Evolutionary conservation across 2,329 filamentous ascomycete genomes (phyloP).

Genomic region (Cordyceps tenuipes): DNA sequence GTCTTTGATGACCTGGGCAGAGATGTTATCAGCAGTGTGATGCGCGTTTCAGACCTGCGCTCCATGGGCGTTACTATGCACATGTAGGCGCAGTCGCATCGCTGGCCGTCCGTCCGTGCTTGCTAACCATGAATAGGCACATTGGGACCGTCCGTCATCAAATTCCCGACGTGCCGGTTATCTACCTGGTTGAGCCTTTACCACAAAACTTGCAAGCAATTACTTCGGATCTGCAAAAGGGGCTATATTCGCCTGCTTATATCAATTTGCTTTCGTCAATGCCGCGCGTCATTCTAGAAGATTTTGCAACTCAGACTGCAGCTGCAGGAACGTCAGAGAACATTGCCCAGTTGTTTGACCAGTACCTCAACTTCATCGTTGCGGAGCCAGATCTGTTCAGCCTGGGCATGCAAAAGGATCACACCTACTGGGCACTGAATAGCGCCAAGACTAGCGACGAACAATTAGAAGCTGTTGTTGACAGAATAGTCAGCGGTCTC

Average conservation of each 20-base stretch:
- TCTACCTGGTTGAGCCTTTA: slow-evolving; percentile 92
- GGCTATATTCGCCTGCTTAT: slow-evolving; percentile 86
- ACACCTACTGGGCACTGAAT: slow-evolving; percentile 94
- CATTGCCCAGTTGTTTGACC: slow-evolving; percentile 88
- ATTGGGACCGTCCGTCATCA: slow-evolving; percentile 74
- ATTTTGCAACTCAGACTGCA: slow-evolving; percentile 85
- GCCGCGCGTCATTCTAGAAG: slow-evolving; percentile 81
- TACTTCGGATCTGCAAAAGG: slow-evolving; percentile 75
- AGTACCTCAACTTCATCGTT: slow-evolving; percentile 96
- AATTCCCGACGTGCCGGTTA: slow-evolving; percentile 91
- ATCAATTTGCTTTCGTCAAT: slow-evolving; percentile 96
- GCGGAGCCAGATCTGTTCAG: slow-evolving; percentile 94
- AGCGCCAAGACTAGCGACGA: slow-evolving; percentile 86
- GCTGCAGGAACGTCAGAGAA: slow-evolving; percentile 76
- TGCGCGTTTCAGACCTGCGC: slow-evolving; percentile 86
- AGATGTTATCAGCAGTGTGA: slow-evolving; percentile 93
- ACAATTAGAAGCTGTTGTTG: slow-evolving; percentile 77
- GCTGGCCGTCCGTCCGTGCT: too few relatives aligned
- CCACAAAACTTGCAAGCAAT: slow-evolving; percentile 72
- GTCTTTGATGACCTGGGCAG: slow-evolving; percentile 88
- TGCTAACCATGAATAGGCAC: slow-evolving; percentile 44
- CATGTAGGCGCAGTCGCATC: slow-evolving; percentile 48
- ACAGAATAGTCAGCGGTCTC: slow-evolving; percentile 89
- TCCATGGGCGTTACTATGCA: slow-evolving; percentile 95
- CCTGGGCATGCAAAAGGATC: slow-evolving; percentile 79